Percentiles rank a stretch among this genome's conserved stretches.
Evolutionary conservation across 164 flowering plant species (phyloP).

Genomic region (Amborella trichopoda): DNA sequence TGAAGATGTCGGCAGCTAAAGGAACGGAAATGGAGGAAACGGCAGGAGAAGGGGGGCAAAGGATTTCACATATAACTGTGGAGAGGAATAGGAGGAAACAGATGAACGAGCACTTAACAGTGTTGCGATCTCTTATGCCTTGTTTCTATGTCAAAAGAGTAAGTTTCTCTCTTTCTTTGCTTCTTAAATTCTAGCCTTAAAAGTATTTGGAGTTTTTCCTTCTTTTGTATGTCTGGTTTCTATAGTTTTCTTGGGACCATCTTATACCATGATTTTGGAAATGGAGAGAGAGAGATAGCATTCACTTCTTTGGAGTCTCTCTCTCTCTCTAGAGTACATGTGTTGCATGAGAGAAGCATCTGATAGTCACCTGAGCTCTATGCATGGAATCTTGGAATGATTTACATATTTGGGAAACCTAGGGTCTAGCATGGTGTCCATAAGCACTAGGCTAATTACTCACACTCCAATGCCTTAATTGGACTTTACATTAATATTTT

Average conservation of each 20-base stretch:
- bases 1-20: conserved; percentile 7
- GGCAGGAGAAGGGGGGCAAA: conserved; percentile 28
- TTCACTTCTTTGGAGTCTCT: too few species aligned
- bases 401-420: too few species aligned
- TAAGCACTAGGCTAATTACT: too few species aligned
- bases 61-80: conserved; percentile 65
- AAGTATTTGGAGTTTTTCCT: neutral
- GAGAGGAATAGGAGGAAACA: conserved; percentile 91
- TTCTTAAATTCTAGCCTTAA: neutral
- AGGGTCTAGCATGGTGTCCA: too few species aligned
- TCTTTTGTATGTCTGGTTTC: neutral
- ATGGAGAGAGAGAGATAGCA: neutral
- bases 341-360: too few species aligned
- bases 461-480: neutral
- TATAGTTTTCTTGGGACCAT: neutral
- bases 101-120: conserved; percentile 79
- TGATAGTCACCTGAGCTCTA: too few species aligned
- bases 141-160: conserved; percentile 89
- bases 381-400: too few species aligned
- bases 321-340: too few species aligned
- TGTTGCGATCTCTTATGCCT: conserved; percentile 85
- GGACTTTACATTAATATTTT: neutral
- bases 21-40: conserved; percentile 7
- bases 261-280: neutral
- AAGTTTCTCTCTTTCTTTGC: conserved; percentile 1